Evolutionary conservation across 208 protist species (phyloP).

Genomic region (Endotrypanum monterogeii): DNA sequence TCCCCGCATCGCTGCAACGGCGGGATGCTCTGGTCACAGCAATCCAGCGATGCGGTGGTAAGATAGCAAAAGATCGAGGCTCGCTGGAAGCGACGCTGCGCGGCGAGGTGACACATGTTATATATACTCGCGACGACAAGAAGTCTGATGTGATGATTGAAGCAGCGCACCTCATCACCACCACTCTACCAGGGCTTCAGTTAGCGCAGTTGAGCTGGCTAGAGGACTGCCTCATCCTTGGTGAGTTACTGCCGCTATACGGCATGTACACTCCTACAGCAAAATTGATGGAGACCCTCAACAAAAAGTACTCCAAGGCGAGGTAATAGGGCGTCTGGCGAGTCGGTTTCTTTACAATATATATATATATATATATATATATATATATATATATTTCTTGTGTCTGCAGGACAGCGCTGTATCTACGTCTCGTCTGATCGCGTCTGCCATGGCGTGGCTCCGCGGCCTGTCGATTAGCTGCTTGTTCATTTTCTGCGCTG

Average conservation of each 20-base stretch:
- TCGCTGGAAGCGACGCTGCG: slow-evolving; percentile 46
- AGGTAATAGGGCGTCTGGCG: slow-evolving; percentile 8
- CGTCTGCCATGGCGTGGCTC: too few species aligned
- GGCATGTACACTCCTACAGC: slow-evolving; percentile 76
- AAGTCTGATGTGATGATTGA: slow-evolving; percentile 71
- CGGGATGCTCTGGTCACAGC: slow-evolving; percentile 35
- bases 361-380: background rate
- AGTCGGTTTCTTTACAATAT: background rate
- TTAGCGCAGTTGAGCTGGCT: slow-evolving; percentile 74
- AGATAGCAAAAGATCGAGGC: slow-evolving; percentile 36
- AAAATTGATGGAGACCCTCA: slow-evolving; percentile 82
- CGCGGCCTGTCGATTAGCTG: too few species aligned
- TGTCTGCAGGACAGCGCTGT: too few species aligned
- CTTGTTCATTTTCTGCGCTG: too few species aligned
- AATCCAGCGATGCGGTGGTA: slow-evolving; percentile 66
- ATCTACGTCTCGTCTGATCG: too few species aligned
- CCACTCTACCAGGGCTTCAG: slow-evolving; percentile 58
- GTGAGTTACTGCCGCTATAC: slow-evolving; percentile 69
- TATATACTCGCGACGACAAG: slow-evolving; percentile 82
- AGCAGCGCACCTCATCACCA: slow-evolving; percentile 51
- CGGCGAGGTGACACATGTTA: slow-evolving; percentile 67
- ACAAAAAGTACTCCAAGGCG: slow-evolving; percentile 68
- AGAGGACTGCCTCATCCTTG: slow-evolving; percentile 86
- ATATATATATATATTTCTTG: too few species aligned
- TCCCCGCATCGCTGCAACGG: slow-evolving; percentile 58